Evolutionary conservation across 495 filamentous ascomycete species (phyloP).

Genomic region (Neurospora intermedia): DNA sequence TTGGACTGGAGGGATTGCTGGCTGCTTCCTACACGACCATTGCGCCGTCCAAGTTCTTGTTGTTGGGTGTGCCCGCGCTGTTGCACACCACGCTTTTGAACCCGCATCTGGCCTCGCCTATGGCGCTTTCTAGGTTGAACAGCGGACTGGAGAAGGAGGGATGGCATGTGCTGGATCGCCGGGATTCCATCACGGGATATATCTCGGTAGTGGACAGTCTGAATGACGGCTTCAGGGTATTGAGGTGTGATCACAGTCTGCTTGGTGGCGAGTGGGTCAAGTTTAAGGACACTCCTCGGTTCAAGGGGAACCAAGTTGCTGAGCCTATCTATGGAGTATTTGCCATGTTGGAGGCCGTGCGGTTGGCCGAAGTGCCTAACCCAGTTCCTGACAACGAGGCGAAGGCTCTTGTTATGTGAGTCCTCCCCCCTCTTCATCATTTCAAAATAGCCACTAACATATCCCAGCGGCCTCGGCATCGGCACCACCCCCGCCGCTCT

Average conservation of each 20-base stretch:
- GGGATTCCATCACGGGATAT: slow-evolving; percentile 83
- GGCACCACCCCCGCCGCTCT: slow-evolving; percentile 83
- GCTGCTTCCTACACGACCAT: slow-evolving; percentile 51
- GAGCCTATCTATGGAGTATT: slow-evolving; percentile 94
- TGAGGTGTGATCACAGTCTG: slow-evolving; percentile 90
- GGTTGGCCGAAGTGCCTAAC: slow-evolving; percentile 55
- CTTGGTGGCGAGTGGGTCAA: slow-evolving; percentile 89
- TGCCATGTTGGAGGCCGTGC: slow-evolving; percentile 81
- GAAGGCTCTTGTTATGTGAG: slow-evolving; percentile 75
- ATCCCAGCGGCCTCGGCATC: slow-evolving; percentile 70
- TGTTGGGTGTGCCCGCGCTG: slow-evolving; percentile 55
- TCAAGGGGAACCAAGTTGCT: slow-evolving; percentile 41
- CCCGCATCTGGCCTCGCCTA: slow-evolving; percentile 50
- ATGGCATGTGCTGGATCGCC: slow-evolving; percentile 61
- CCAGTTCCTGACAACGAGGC: slow-evolving; percentile 50
- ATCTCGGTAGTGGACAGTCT: slow-evolving; percentile 75
- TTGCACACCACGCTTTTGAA: slow-evolving; percentile 61
- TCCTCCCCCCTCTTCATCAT: neutral
- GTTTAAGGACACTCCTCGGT: slow-evolving; percentile 21
- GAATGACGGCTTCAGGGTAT: slow-evolving; percentile 59
- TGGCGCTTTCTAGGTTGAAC: slow-evolving; percentile 49
- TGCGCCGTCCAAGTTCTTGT: slow-evolving; percentile 55
- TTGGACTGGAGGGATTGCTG: slow-evolving; percentile 59
- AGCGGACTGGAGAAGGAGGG: slow-evolving; percentile 41
- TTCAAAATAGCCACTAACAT: slow-evolving; percentile 1